Evolutionary conservation across 805 yeast species (phyloP).

Genomic region (Lachancea nothofagi): DNA sequence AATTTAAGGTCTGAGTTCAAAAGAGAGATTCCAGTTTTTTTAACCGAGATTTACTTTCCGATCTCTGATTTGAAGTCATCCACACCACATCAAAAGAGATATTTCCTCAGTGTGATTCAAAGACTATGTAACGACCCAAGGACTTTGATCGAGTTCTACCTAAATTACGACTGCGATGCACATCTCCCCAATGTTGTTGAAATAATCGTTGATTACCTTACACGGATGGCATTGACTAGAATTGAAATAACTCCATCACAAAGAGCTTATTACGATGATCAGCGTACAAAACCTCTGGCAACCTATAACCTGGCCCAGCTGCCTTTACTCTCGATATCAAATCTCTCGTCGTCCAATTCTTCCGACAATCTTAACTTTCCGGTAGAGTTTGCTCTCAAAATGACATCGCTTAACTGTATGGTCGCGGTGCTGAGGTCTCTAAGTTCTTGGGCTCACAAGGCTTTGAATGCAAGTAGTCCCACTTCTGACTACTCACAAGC

Average conservation of each 20-base stretch:
- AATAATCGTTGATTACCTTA: slow-evolving; percentile 68
- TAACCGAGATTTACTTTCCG: slow-evolving; percentile 90
- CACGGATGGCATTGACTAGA: slow-evolving; percentile 57
- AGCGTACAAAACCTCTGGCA: slow-evolving; percentile 51
- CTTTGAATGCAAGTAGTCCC: slow-evolving; percentile 32
- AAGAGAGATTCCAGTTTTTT: slow-evolving; percentile 87
- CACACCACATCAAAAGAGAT: slow-evolving; percentile 87
- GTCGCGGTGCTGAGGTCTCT: slow-evolving; percentile 79
- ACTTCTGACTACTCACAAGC: not conserved
- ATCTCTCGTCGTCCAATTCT: slow-evolving; percentile 38
- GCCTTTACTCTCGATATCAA: slow-evolving; percentile 69
- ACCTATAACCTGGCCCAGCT: slow-evolving; percentile 69
- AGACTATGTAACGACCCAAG: slow-evolving; percentile 84
- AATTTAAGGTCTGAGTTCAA: slow-evolving; percentile 84
- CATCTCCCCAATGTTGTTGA: slow-evolving; percentile 82
- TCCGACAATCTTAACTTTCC: slow-evolving; percentile 44
- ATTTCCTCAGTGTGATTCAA: slow-evolving; percentile 72
- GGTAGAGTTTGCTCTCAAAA: slow-evolving; percentile 75
- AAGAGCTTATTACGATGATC: slow-evolving; percentile 49
- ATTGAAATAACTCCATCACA: slow-evolving; percentile 70
- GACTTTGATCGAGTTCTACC: slow-evolving; percentile 82
- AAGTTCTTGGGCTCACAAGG: slow-evolving; percentile 80
- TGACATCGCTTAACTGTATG: slow-evolving; percentile 71
- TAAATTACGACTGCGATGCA: slow-evolving; percentile 91
- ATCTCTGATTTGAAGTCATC: slow-evolving; percentile 88